Evolutionary conservation across 2,329 filamentous ascomycete species (phyloP).

Genomic region (Colletotrichum gloeosporioides): DNA sequence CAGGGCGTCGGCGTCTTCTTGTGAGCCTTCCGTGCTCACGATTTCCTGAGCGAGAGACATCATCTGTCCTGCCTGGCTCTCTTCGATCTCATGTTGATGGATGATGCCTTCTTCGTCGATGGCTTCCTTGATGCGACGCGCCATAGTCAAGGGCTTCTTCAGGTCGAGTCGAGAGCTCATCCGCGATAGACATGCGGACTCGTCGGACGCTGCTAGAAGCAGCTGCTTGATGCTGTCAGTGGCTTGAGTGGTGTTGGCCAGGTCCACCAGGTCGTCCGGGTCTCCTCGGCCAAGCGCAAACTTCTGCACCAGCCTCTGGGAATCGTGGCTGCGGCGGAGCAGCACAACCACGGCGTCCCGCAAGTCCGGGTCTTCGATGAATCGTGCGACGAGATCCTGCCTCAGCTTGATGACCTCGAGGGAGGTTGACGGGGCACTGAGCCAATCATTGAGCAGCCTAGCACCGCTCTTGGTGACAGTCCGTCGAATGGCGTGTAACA

Average conservation of each 20-base stretch:
- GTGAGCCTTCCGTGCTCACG: slow-evolving; percentile 67
- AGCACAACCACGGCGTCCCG: slow-evolving; percentile 73
- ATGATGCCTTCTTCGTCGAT: slow-evolving; percentile 94
- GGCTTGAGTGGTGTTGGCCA: slow-evolving; percentile 81
- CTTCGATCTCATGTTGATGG: slow-evolving; percentile 78
- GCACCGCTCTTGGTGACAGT: slow-evolving; percentile 94
- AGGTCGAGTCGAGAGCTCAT: slow-evolving; percentile 68
- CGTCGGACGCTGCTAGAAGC: slow-evolving; percentile 35
- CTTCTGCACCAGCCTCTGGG: slow-evolving; percentile 88
- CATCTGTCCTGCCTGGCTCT: slow-evolving; percentile 73
- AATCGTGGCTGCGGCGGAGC: slow-evolving; percentile 80
- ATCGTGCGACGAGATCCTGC: slow-evolving; percentile 80
- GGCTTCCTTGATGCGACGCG: slow-evolving; percentile 72
- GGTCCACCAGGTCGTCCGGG: slow-evolving; percentile 83
- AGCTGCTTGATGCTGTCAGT: slow-evolving; percentile 69
- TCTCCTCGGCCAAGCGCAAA: slow-evolving; percentile 93
- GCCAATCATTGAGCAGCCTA: slow-evolving; percentile 80
- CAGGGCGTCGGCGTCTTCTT: slow-evolving; percentile 58
- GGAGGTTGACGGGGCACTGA: slow-evolving; percentile 92
- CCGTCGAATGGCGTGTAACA: slow-evolving; percentile 86
- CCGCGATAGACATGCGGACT: slow-evolving; percentile 41
- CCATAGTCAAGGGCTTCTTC: slow-evolving; percentile 70
- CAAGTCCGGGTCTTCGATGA: slow-evolving; percentile 70
- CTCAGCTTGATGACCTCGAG: slow-evolving; percentile 78
- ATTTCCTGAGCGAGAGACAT: slow-evolving; percentile 77